Evolutionary conservation across 208 protist genomes (phyloP), one percentile per base, ranked within the genome.

Genomic region (Endotrypanum monterogeii): DNA sequence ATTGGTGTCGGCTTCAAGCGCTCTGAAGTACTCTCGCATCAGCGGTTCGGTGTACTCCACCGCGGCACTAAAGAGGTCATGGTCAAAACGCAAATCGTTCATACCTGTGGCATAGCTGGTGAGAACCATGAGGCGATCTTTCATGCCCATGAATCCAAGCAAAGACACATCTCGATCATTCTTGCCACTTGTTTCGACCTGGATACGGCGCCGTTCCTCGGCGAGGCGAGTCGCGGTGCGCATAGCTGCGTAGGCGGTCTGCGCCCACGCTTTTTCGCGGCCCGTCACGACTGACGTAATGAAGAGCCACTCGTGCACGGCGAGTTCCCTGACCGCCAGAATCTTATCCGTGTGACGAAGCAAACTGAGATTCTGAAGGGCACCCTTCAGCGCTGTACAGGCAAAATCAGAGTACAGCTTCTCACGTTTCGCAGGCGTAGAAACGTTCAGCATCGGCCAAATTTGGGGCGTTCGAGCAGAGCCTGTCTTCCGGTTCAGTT

Each of bases 251-350:
- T 55, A 56, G 52, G 44, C 52, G 18, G 58, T 48, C 4, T 12
- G 41, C 5, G 67, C 51, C 80, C 80, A 84, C 0, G 44, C 16
- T 32, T 37, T 25, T 51, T 74, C 72, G 3, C 14, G n/a, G 2
- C 61, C 57, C 2, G 61, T 51, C 23, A 55, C 32, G n/a, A 71
- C 25, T 0, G 30, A n/a, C 2, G 75, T 48, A 12, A 84, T 56
- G 51, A 80, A 78, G 14, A 60, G 6, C 76, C 63, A 81, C 68
- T 84, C 80, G 14, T 3, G 32, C 3, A 46, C 0, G 14, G 30
- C 32, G 4, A 81, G 50, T 58, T 2, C 20, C 2, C 80, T 70
- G 9, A 41, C 54, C 1, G 76, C 52, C 14, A 68, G 18, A 14
- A 84, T 30, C 30, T 74, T 70, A 1, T 54, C 50, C 8, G 71